Conservation (phyloP, 2,329 filamentous ascomycete genomes). For the Colletotrichum cereale region DNA sequence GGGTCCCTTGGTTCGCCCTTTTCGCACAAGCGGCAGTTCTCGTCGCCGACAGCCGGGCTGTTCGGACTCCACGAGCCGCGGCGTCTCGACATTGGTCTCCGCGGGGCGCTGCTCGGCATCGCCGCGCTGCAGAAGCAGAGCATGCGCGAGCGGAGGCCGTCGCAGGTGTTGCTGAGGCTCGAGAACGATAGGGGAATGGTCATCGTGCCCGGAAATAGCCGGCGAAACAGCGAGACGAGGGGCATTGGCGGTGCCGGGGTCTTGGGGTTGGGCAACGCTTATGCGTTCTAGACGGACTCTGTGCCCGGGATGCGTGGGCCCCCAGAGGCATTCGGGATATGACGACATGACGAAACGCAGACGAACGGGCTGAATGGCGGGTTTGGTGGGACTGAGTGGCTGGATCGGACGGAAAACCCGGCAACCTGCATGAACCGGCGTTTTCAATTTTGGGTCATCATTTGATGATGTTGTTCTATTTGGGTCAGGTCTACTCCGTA, state of each 20-base stretch:
- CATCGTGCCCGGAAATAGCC: constrained; percentile 23
- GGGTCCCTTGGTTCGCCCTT: constrained; percentile 1
- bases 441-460: background rate
- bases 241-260: constrained; percentile 31
- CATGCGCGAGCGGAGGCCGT: constrained; percentile 20
- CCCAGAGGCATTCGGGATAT: background rate
- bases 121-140: constrained; percentile 13
- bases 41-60: constrained; percentile 42
- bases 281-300: constrained; percentile 9
- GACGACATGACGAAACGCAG: background rate
- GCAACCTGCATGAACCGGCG: constrained; percentile 17
- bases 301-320: too few species aligned
- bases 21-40: constrained; percentile 40
- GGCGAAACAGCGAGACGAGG: constrained; percentile 25
- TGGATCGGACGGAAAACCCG: constrained; percentile 8
- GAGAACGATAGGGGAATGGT: constrained; percentile 32
- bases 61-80: constrained; percentile 41
- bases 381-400: background rate
- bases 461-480: background rate
- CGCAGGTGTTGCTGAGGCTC: constrained; percentile 28
- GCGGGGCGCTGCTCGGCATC: constrained; percentile 34
- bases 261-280: constrained; percentile 29
- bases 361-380: background rate
- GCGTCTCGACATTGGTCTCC: constrained; percentile 31
- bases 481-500: background rate